Percentiles rank a stretch among this genome's conserved stretches.
phyloP scores from a whole-genome alignment of 257 asterid species.

The Orobanche coerulescens region DNA sequence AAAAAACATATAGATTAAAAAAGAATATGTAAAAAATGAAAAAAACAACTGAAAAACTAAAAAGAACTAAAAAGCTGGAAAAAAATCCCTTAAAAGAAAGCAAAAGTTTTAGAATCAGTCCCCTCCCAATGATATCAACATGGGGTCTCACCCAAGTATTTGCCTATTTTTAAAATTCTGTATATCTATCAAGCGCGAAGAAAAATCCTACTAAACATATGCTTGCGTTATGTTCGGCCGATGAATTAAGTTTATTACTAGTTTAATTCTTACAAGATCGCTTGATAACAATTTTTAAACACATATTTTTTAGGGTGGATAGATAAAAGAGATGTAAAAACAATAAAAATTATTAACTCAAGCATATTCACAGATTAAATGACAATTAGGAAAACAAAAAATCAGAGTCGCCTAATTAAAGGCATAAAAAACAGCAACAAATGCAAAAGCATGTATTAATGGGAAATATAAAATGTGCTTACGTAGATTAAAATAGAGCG shows the following conservation, averaged over 20 bases:
- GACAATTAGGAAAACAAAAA: background rate
- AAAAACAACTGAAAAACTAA: too few relatives aligned
- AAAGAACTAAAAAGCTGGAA: too few relatives aligned
- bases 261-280: background rate
- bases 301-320: background rate
- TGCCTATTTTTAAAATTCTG: background rate
- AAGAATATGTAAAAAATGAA: too few relatives aligned
- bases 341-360: background rate
- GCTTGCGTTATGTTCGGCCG: background rate
- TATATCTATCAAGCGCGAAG: background rate
- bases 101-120: too few relatives aligned
- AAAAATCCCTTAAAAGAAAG: too few relatives aligned
- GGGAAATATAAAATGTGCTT: background rate
- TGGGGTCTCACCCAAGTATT: too few relatives aligned
- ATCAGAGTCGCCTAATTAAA: background rate
- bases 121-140: too few relatives aligned
- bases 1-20: too few relatives aligned
- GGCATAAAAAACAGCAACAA: background rate
- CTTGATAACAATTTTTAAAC: background rate
- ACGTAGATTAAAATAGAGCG: background rate
- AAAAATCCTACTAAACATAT: background rate
- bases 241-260: background rate
- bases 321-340: background rate
- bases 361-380: background rate
- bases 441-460: background rate